A percentile compares a stretch with the other conserved stretches of the same genome.
phyloP scores from a whole-genome alignment of 441 rosid genomes.

The Oxalis stricta region DNA sequence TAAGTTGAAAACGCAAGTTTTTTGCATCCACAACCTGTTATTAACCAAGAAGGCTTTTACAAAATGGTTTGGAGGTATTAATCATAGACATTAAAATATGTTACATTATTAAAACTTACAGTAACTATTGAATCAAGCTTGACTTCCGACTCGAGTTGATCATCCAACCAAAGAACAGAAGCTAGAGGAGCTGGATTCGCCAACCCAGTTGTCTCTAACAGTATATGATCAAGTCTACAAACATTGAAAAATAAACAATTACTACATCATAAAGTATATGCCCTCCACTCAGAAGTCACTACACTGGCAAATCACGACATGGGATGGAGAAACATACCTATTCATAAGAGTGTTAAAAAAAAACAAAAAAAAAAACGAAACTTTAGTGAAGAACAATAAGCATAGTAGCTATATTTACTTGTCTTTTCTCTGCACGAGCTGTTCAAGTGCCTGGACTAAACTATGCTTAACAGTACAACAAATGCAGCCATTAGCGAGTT shows the following conservation, averaged over 20 bases:
- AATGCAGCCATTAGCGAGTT: conserved; percentile 81
- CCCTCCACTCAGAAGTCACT: no score
- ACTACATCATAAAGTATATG: no score
- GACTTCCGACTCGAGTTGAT: conserved; percentile 75
- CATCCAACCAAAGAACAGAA: conserved; percentile 92
- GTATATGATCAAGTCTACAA: conserved; percentile 75
- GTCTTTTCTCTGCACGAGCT: conserved; percentile 72
- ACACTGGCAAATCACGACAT: no score
- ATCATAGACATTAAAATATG: background rate
- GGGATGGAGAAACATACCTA: no score
- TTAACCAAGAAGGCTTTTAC: conserved; percentile 10
- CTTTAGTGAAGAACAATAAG: background rate
- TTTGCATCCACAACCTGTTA: conserved; percentile 93
- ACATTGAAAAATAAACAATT: conserved; percentile 7
- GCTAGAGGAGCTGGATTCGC: conserved; percentile 96
- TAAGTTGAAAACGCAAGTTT: conserved; percentile 70
- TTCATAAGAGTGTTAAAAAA: no score
- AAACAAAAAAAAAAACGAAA: no score
- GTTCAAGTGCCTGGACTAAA: conserved; percentile 88
- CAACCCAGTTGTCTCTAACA: conserved; percentile 88
- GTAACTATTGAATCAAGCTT: conserved; percentile 87
- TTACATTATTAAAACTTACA: conserved; percentile 22
- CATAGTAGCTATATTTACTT: conserved; percentile 20
- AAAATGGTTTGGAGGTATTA: background rate
- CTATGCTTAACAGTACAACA: conserved; percentile 94